Base-by-base conservation (phyloP, 1,284 basidiomycete species). In the Leccinum pallidistipes region DNA sequence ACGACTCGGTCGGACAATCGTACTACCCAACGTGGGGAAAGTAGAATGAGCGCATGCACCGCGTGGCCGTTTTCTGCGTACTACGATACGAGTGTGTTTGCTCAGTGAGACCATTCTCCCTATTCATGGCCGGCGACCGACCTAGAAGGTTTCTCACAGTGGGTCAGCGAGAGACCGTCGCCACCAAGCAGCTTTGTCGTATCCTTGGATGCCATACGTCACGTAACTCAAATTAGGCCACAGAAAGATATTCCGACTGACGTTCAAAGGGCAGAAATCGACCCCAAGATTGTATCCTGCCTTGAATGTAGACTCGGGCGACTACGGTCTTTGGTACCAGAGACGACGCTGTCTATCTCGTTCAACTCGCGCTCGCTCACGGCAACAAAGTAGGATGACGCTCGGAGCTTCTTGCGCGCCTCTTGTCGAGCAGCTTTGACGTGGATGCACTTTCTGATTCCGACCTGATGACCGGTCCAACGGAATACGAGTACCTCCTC, bases 1-100 rank as follows among this genome's bases (percentile, higher is more conserved):
- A 45, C 65, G 61, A 14, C 75, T 86, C 27, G 77, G 80, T 61
- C 24, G 24, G 47, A 49, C 12, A 24, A 16, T 49, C 1, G 47
- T 49, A 11, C 11, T 45, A 11, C 43, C 10, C 43, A 45, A 21
- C 3, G 43, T 45, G 18, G 43, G 43, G 1, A 80, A 79, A 80
- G 79, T 60, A 76, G 79, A 32, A 72, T 85, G 34, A 80, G 81
- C 2, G 72, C 73, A 1, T 86, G 83, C 70, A 75, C 74, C 52
- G 72, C 74, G 53, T 80, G 76, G 78, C 69, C 74, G 1, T 80
- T 84, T 56, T 73, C 70, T 8, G 69, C 69, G 0, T 85, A 84
- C 66, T 86, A 84, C 60, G 78, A 84, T 61, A 58, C 57, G 32
- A 55, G n/a, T 2, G 47, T 31, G 21, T 45, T 68, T 31, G n/a